Evolutionary conservation across 2,329 filamentous ascomycete species (phyloP), one percentile per base, ranked within the genome.

Genomic region (Cladosporium sphaerospermum): DNA sequence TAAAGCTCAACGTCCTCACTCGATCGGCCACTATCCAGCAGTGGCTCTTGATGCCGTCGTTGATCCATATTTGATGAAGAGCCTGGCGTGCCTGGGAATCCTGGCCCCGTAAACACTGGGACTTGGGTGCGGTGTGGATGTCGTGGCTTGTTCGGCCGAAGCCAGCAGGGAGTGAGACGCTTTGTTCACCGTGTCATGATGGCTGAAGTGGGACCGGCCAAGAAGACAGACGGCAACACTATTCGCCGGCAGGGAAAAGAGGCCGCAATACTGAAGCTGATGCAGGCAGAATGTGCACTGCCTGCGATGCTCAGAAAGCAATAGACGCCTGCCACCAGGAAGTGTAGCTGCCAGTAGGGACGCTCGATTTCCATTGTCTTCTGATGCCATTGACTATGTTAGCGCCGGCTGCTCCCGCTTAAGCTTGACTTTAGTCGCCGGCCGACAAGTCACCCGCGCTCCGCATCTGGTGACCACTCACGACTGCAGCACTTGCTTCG

Each of bases 1-100:
- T 54, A 32, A 19, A 59, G 56, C 49, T 58, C 57, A 32, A 59
- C 52, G 34, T 56, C 56, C 23, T 55, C 54, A 41, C 57, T 59
- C 3, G 54, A 33, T 13, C 59, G 52, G 14, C 39, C 56, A n/a
- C 54, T 40, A 40, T 60, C 56, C 46, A 62, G 54, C 36, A 62
- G 57, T 4, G 59, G 61, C 46, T 57, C 55, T 19, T 59, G 53
- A 45, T 59, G 56, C 33, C 40, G 34, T 23, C 40, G 48, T 16
- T 42, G 39, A 36, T 51, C 16, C 48, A 51, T 51, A 31, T 44
- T 31, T 32, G 13, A 16, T 18, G 13, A 10, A 10, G 18, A 43
- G 23, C 23, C 23, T 5, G 23, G 23, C 23, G 23, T 28, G 23
- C 23, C 40, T 33, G 48, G 40, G 40, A 51, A 23, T 32, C 14